Evolutionary conservation across 2,329 filamentous ascomycete genomes (phyloP).

Genomic region (Fusarium sp.): DNA sequence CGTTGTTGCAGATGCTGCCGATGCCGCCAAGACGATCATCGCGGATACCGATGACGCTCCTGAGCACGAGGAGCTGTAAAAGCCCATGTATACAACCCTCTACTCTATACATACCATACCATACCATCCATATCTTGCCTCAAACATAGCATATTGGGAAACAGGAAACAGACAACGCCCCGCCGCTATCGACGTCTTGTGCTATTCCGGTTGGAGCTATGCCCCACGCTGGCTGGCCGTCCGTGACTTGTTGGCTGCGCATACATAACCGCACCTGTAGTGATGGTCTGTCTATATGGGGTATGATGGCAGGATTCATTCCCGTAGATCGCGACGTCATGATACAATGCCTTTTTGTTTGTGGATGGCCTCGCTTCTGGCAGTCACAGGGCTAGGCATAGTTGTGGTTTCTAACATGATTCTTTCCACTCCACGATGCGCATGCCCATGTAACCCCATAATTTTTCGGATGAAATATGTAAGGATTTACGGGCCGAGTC

Average conservation of each 20-base stretch:
- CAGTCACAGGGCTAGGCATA: not conserved
- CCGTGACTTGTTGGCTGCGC: conserved; percentile 25
- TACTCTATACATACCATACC: conserved; percentile 19
- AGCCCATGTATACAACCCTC: conserved; percentile 16
- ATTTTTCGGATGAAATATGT: conserved; percentile 1
- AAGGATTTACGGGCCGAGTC: conserved; percentile 18
- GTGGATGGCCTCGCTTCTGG: conserved; percentile 5
- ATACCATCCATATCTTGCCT: conserved; percentile 8
- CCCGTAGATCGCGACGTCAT: conserved; percentile 37
- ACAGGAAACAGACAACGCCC: conserved; percentile 7
- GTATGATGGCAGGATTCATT: conserved; percentile 9
- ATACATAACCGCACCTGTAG: conserved; percentile 21
- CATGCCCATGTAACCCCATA: conserved; percentile 1
- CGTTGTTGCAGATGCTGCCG: conserved; percentile 59
- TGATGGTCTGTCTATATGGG: conserved; percentile 17
- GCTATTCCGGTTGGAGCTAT: not conserved
- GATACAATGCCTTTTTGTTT: conserved; percentile 11
- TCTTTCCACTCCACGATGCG: not conserved
- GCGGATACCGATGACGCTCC: conserved; percentile 66
- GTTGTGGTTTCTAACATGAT: not conserved
- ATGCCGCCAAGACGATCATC: conserved; percentile 63
- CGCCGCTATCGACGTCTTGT: conserved; percentile 15
- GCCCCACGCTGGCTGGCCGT: conserved; percentile 14
- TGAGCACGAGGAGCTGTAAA: conserved; percentile 70
- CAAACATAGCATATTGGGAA: conserved; percentile 11